phyloP scores from a whole-genome alignment of 2,329 filamentous ascomycete species.

The Penicillium sclerotigenum region DNA sequence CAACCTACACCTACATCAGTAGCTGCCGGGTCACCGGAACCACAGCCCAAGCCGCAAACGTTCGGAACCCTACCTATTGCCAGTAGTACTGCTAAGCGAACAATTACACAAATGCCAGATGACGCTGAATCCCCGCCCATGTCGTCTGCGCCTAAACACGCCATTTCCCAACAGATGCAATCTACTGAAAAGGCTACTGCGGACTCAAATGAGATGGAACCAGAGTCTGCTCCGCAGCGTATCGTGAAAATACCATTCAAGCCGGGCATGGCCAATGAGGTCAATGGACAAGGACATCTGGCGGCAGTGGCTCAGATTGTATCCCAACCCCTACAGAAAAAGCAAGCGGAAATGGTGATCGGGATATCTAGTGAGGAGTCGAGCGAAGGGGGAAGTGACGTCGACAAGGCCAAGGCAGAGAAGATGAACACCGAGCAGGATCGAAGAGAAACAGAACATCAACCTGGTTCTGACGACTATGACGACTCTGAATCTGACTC shows the following conservation, averaged over 20 bases:
- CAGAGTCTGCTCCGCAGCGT: background rate
- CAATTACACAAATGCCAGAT: conserved; percentile 6
- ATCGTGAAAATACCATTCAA: background rate
- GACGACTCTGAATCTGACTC: background rate
- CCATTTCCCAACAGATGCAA: background rate
- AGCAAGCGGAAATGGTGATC: background rate
- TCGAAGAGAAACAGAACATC: background rate
- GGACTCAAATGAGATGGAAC: background rate
- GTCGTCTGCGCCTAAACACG: background rate
- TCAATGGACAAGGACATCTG: background rate
- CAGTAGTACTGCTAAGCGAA: background rate
- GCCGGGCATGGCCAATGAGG: background rate
- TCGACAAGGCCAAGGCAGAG: background rate
- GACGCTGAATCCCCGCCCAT: background rate
- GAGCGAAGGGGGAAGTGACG: background rate
- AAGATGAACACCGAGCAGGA: background rate
- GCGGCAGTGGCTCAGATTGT: background rate
- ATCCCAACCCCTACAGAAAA: background rate
- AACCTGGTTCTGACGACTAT: background rate
- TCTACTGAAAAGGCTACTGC: background rate
- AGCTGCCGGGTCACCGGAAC: background rate
- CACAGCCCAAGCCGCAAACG: background rate
- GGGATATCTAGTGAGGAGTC: background rate
- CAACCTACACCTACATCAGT: background rate
- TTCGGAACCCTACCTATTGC: background rate